These are phyloP conservation scores for Cyberlindnera samutprakarnensis DNA, from an alignment of 805 yeast species.

Conservation along the genomic window DNA sequence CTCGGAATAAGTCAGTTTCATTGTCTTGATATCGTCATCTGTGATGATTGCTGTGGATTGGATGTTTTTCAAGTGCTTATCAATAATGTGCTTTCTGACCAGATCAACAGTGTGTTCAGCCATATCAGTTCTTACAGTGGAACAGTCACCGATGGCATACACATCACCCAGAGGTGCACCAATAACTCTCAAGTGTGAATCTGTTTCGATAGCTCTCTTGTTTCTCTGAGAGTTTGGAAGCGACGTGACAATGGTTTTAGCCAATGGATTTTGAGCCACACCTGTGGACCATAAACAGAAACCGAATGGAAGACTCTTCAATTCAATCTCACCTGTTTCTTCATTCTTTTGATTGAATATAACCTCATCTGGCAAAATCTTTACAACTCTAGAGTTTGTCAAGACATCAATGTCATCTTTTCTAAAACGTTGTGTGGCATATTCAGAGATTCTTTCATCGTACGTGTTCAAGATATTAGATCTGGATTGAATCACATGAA, in stretches of 20 bases:
- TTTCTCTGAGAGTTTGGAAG: slow-evolving; percentile 45
- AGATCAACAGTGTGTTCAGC: slow-evolving; percentile 48
- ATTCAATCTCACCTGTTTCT: slow-evolving; percentile 28
- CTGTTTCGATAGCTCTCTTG: slow-evolving; percentile 69
- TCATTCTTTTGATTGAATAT: slow-evolving; percentile 45
- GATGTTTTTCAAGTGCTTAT: slow-evolving; percentile 30
- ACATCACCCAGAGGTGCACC: slow-evolving; percentile 65
- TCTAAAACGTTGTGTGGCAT: slow-evolving; percentile 56
- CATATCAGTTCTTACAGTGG: slow-evolving; percentile 55
- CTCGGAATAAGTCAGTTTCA: slow-evolving; percentile 40
- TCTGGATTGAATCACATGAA: slow-evolving; percentile 63
- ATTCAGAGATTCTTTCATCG: slow-evolving; percentile 55
- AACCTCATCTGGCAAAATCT: slow-evolving; percentile 49
- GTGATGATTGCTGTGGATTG: slow-evolving; percentile 31
- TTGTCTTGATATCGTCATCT: slow-evolving; percentile 43
- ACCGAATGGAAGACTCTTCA: slow-evolving; percentile 54
- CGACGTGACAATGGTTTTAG: slow-evolving; percentile 44
- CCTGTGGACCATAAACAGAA: slow-evolving; percentile 74
- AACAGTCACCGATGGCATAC: slow-evolving; percentile 67
- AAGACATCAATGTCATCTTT: slow-evolving; percentile 56
- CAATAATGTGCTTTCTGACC: slow-evolving; percentile 38
- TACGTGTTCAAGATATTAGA: slow-evolving; percentile 62
- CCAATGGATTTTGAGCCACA: slow-evolving; percentile 57
- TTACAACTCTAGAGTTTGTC: slow-evolving; percentile 57
- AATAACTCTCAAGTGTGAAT: slow-evolving; percentile 59